phyloP scores from a whole-genome alignment of 73 alveolate species.

The Paramecium sonneborni region DNA sequence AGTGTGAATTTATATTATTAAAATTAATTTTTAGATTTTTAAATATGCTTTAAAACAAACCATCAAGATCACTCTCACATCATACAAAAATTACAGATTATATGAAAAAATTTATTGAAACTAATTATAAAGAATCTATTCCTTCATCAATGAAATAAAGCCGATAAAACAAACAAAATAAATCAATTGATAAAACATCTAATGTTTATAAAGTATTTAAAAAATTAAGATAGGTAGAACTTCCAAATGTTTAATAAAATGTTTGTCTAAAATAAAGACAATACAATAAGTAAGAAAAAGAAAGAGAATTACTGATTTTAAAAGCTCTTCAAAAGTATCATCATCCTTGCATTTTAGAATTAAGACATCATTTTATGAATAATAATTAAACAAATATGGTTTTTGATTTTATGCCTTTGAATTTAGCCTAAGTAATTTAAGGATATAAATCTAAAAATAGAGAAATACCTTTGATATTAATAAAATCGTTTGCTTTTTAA shows the following conservation, averaged over 20 bases:
- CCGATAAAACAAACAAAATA: neutral
- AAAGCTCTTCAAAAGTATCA: neutral
- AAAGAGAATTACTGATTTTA: neutral
- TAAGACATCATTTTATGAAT: neutral
- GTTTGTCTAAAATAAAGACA: neutral
- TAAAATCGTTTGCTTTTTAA: slow-evolving; percentile 89
- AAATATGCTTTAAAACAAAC: neutral
- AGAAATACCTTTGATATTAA: slow-evolving; percentile 26
- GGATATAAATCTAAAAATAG: neutral
- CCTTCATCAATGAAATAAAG: neutral
- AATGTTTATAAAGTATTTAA: neutral
- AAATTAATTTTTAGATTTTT: too few species aligned
- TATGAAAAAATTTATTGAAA: slow-evolving; percentile 19
- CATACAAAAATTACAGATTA: too few species aligned
- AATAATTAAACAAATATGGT: neutral
- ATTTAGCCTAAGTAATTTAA: neutral
- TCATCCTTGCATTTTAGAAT: neutral
- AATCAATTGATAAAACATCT: neutral
- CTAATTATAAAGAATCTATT: neutral
- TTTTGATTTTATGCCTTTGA: neutral
- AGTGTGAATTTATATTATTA: too few species aligned
- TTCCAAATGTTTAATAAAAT: neutral
- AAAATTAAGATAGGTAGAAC: neutral
- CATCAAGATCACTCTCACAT: neutral
- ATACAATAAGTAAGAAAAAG: neutral